phyloP scores from a whole-genome alignment of 2,329 filamentous ascomycete genomes.

The Penicillium rolfsii region DNA sequence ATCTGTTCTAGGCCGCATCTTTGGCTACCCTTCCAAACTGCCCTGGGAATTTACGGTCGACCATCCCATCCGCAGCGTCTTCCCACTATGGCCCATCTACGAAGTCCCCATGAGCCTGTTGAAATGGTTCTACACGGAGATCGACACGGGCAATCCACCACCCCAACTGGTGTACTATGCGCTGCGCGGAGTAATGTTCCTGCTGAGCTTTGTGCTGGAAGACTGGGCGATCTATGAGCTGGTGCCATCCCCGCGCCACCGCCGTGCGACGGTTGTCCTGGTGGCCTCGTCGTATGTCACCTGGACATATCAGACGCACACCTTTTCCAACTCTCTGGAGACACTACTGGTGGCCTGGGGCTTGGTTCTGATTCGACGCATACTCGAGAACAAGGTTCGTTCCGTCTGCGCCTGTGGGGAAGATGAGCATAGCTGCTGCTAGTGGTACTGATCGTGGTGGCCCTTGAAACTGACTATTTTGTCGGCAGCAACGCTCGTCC shows the following conservation, averaged over 20 bases:
- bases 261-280: slow-evolving; percentile 75
- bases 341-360: slow-evolving; percentile 92
- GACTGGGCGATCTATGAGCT: slow-evolving; percentile 97
- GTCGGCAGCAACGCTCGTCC: slow-evolving; percentile 69
- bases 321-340: slow-evolving; percentile 96
- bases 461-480: slow-evolving; percentile 6
- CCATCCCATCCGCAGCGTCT: slow-evolving; percentile 89
- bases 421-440: neutral
- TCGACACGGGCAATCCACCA: slow-evolving; percentile 71
- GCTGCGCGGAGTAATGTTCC: slow-evolving; percentile 86
- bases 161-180: slow-evolving; percentile 90
- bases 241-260: slow-evolving; percentile 71
- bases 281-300: slow-evolving; percentile 97
- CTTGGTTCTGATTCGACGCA: slow-evolving; percentile 85
- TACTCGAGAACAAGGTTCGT: slow-evolving; percentile 73
- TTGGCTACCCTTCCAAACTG: slow-evolving; percentile 82
- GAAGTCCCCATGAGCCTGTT: slow-evolving; percentile 90
- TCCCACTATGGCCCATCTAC: slow-evolving; percentile 94
- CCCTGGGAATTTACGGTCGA: slow-evolving; percentile 97
- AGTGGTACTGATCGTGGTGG: neutral
- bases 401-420: slow-evolving; percentile 12
- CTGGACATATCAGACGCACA: slow-evolving; percentile 98
- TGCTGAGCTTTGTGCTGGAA: slow-evolving; percentile 92
- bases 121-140: slow-evolving; percentile 89
- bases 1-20: slow-evolving; percentile 76